Percentiles rank a stretch among this genome's conserved stretches.
These are phyloP conservation scores for Exidia glandulosa DNA, from an alignment of 768 basidiomycete species.

Conservation along the genomic window DNA sequence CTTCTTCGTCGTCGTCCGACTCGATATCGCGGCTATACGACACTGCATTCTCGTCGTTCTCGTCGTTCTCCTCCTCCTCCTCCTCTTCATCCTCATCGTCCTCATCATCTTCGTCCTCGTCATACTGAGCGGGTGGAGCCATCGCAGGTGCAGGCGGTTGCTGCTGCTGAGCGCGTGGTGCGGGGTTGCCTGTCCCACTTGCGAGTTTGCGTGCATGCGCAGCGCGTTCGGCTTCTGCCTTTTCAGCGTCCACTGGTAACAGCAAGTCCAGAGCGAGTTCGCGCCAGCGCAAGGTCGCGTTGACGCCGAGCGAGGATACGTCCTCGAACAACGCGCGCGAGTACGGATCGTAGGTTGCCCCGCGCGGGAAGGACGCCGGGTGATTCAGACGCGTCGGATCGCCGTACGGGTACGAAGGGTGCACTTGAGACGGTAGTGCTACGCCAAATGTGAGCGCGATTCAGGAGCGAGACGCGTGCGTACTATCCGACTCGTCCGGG, in stretches of 20 bases:
- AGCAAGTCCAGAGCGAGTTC: constrained; percentile 71
- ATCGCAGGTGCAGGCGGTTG: constrained; percentile 14
- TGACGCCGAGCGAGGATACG: constrained; percentile 70
- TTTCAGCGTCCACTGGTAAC: constrained; percentile 64
- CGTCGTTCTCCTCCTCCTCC: constrained; percentile 12
- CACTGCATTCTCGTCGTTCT: constrained; percentile 22
- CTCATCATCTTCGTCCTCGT: constrained; percentile 41
- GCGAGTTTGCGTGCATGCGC: constrained; percentile 76
- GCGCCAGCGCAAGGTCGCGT: constrained; percentile 65
- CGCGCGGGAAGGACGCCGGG: constrained; percentile 47
- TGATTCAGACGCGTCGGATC: constrained; percentile 75
- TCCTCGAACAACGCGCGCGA: constrained; percentile 80
- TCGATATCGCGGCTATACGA: too few species aligned
- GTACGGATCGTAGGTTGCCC: constrained; percentile 64
- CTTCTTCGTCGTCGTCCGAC: constrained; percentile 16
- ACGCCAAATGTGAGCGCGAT: constrained; percentile 1
- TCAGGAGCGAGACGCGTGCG: constrained; percentile 11
- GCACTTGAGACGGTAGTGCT: constrained; percentile 78
- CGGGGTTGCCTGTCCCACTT: constrained; percentile 46
- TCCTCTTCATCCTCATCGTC: constrained; percentile 23
- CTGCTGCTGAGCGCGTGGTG: constrained; percentile 21
- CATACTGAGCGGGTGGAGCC: constrained; percentile 37
- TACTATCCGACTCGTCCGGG: constrained; percentile 81
- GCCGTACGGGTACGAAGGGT: constrained; percentile 84
- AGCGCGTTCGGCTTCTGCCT: constrained; percentile 61